phyloP scores from a whole-genome alignment of 441 rosid genomes.

The Breynia disticha region DNA sequence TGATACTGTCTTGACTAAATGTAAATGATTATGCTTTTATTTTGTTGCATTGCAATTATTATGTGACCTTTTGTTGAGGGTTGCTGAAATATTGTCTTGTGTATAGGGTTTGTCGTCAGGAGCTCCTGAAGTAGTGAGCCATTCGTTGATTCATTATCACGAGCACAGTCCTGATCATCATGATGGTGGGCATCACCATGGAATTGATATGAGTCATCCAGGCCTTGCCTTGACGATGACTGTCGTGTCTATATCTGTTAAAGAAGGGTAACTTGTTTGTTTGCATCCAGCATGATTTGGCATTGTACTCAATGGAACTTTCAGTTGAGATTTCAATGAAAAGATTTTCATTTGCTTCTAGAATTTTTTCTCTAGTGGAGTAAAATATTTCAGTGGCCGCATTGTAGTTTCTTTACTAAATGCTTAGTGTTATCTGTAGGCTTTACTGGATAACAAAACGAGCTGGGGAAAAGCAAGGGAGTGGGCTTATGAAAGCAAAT shows the following conservation, averaged over 20 bases:
- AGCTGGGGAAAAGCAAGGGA: constrained; percentile 82
- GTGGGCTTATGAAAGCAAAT: constrained; percentile 96
- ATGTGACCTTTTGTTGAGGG: background rate
- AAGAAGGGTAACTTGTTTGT: constrained; percentile 85
- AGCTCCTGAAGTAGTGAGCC: constrained; percentile 39
- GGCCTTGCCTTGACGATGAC: constrained; percentile 67
- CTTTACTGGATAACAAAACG: constrained; percentile 90
- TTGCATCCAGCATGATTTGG: too few relatives aligned
- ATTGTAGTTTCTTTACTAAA: background rate
- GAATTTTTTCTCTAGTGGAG: background rate
- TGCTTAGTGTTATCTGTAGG: constrained; percentile 23
- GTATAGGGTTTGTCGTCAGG: constrained; percentile 46
- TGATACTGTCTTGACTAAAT: background rate
- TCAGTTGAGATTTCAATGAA: too few relatives aligned
- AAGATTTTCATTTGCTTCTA: too few relatives aligned
- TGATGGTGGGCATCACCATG: constrained; percentile 45
- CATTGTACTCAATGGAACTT: too few relatives aligned
- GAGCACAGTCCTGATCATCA: constrained; percentile 25
- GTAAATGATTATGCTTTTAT: background rate
- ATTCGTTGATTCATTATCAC: constrained; percentile 25
- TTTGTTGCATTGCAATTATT: background rate
- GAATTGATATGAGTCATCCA: constrained; percentile 61
- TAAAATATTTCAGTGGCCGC: background rate
- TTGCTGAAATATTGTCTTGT: constrained; percentile 7
- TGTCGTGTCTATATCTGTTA: constrained; percentile 63